phyloP scores from a whole-genome alignment of 2,329 filamentous ascomycete species.

The Ophiobolus disseminans region DNA sequence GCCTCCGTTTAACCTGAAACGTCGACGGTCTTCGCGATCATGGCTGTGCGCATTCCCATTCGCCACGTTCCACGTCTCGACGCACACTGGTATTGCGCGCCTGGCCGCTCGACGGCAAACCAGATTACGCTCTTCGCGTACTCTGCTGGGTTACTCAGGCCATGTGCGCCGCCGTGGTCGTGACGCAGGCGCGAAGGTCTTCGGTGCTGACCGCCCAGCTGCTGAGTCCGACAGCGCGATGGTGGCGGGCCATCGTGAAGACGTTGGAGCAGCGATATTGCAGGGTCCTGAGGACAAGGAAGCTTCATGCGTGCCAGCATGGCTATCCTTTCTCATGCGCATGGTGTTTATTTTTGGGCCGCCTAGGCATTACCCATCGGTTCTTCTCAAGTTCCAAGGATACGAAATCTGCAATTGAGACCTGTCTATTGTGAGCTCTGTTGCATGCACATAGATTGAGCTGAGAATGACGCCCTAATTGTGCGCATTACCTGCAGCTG shows the following conservation, averaged over 20 bases:
- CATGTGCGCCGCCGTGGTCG: conserved; percentile 27
- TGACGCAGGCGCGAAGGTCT: conserved; percentile 19
- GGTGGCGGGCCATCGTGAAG: background rate
- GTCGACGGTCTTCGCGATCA: conserved; percentile 9
- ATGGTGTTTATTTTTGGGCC: conserved; percentile 27
- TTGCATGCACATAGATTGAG: conserved; percentile 1
- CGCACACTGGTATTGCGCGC: conserved; percentile 18
- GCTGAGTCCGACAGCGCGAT: conserved; percentile 1
- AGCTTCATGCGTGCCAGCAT: conserved; percentile 22
- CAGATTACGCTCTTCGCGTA: conserved; percentile 15
- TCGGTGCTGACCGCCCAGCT: conserved; percentile 1
- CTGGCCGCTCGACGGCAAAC: conserved; percentile 21
- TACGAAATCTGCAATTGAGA: conserved; percentile 4
- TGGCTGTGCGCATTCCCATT: conserved; percentile 22
- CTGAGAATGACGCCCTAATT: background rate
- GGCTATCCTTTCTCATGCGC: conserved; percentile 23
- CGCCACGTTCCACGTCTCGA: conserved; percentile 19
- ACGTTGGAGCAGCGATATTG: conserved; percentile 20
- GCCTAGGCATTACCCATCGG: conserved; percentile 12
- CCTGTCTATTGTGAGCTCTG: conserved; percentile 9
- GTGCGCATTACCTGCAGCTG: conserved; percentile 14
- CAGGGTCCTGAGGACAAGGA: conserved; percentile 11
- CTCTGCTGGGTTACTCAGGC: conserved; percentile 14
- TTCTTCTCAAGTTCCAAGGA: conserved; percentile 2
- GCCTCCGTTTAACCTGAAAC: conserved; percentile 33